Conservation (phyloP, 345 rosid genomes). For the Citrus sp. region DNA sequence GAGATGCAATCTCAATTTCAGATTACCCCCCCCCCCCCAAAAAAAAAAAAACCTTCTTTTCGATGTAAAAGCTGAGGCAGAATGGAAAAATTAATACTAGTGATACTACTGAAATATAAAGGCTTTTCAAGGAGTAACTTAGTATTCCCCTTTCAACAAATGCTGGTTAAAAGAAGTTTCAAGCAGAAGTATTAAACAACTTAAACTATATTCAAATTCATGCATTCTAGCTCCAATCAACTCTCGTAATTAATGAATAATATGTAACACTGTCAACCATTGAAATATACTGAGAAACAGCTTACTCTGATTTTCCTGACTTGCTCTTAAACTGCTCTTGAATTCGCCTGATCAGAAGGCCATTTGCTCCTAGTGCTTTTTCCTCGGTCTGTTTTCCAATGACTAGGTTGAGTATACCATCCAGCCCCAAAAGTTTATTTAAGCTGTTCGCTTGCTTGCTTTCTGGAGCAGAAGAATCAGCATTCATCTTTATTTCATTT, state of each 20-base stretch:
- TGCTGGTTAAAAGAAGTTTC: neutral
- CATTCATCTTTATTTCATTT: constrained; percentile 92
- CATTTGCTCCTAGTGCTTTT: constrained; percentile 90
- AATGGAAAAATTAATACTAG: neutral
- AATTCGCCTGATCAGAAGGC: constrained; percentile 86
- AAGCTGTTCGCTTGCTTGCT: constrained; percentile 86
- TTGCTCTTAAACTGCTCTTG: constrained; percentile 93
- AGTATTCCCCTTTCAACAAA: neutral
- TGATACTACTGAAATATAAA: neutral
- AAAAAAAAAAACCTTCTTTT: no score
- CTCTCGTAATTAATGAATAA: neutral
- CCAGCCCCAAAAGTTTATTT: constrained; percentile 81
- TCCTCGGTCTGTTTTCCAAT: constrained; percentile 85
- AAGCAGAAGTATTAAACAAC: neutral
- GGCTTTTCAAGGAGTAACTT: neutral
- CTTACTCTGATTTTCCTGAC: constrained; percentile 94
- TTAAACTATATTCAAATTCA: neutral
- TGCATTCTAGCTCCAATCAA: neutral
- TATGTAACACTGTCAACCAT: neutral
- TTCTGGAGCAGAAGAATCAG: constrained; percentile 72
- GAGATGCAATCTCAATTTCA: neutral
- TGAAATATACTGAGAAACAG: neutral
- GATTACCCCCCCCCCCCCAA: no score
- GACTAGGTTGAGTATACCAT: constrained; percentile 87
- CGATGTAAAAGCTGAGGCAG: neutral